Conservation (phyloP, 2,329 filamentous ascomycete genomes). For the Zopfia rhizophila region DNA sequence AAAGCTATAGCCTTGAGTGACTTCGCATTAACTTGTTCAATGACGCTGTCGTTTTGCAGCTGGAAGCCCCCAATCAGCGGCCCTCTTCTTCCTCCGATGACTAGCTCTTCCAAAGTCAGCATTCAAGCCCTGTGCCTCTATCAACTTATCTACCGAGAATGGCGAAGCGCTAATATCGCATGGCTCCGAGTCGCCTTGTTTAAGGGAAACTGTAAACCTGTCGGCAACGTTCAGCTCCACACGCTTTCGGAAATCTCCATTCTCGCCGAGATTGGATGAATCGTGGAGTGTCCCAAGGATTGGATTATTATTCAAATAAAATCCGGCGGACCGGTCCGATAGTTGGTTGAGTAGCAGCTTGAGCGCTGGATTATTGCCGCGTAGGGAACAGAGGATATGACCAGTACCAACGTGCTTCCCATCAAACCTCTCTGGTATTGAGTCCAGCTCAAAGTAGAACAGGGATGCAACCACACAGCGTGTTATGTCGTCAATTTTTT, state of each 20-base stretch:
- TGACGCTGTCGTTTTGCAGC: too few species aligned
- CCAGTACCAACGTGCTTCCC: constrained; percentile 16
- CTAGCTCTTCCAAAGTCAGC: constrained; percentile 18
- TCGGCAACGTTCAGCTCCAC: too few species aligned
- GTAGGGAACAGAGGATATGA: constrained; percentile 17
- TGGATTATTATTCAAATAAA: constrained; percentile 12
- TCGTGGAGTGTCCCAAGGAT: too few species aligned
- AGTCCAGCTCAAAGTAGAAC: constrained; percentile 31
- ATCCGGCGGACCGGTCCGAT: constrained; percentile 7
- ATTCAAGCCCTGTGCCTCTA: constrained; percentile 16
- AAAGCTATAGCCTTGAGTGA: too few species aligned
- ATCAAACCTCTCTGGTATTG: constrained; percentile 17
- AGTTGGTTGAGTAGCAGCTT: too few species aligned
- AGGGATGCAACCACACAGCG: constrained; percentile 23
- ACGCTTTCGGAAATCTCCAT: constrained; percentile 17
- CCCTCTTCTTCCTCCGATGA: constrained; percentile 20
- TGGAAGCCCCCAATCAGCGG: constrained; percentile 7
- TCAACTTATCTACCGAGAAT: constrained; percentile 20
- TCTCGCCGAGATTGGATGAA: constrained; percentile 7
- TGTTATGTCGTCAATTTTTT: constrained; percentile 17
- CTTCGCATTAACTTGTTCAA: too few species aligned
- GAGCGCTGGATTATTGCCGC: constrained; percentile 13
- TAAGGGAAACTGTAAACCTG: constrained; percentile 15
- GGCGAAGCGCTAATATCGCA: constrained; percentile 23
- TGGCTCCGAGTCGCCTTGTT: constrained; percentile 12